Evolutionary conservation across 2,329 filamentous ascomycete genomes (phyloP).

Genomic region (Epichloe elymi): DNA sequence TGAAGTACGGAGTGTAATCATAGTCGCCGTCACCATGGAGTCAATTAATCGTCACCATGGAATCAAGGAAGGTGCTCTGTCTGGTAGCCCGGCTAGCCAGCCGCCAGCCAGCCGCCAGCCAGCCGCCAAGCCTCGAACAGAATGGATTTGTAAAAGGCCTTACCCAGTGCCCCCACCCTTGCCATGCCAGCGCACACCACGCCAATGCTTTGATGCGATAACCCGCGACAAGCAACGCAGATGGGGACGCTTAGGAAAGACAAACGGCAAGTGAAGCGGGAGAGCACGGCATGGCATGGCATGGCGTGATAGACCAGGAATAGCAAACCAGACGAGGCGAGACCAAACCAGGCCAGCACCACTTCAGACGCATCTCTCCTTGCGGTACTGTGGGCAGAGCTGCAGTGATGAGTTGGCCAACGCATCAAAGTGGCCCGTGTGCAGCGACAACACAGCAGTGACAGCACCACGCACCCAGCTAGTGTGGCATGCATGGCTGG

Average conservation of each 20-base stretch:
- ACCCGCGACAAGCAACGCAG: no score
- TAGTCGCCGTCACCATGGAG: no score
- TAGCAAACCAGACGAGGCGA: neutral
- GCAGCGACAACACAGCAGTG: constrained; percentile 14
- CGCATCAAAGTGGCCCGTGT: constrained; percentile 29
- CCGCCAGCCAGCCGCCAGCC: no score
- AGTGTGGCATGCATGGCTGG: neutral
- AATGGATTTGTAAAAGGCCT: neutral
- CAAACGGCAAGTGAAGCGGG: constrained; percentile 1
- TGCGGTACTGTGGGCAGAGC: constrained; percentile 16
- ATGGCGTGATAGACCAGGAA: neutral
- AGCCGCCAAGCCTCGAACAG: neutral
- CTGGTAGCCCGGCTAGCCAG: no score
- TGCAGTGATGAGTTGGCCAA: constrained; percentile 33
- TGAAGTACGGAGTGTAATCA: no score
- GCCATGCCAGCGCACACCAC: neutral
- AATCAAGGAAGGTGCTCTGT: no score
- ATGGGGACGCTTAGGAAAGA: neutral
- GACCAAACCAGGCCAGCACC: neutral
- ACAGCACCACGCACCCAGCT: neutral
- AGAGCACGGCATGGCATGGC: neutral
- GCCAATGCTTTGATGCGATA: neutral
- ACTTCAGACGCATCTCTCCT: neutral
- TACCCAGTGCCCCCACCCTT: no score
- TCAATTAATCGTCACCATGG: no score